Conservation (phyloP, 2,329 filamentous ascomycete species). For the Knoxdaviesia capensis region DNA sequence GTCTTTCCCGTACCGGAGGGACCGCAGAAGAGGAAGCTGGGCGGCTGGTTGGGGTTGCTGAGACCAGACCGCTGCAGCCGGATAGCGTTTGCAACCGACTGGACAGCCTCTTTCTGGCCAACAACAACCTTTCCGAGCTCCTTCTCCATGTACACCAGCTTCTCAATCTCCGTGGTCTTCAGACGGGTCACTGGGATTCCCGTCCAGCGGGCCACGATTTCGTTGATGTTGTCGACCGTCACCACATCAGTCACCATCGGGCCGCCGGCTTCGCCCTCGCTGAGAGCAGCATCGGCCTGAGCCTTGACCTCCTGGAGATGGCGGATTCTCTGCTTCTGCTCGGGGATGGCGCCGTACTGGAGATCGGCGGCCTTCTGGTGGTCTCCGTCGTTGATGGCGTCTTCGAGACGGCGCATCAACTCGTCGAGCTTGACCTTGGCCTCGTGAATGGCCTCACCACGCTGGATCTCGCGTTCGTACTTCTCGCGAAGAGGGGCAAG, state of each 20-base stretch:
- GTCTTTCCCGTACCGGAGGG: conserved; percentile 98
- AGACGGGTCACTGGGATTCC: conserved; percentile 90
- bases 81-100: conserved; percentile 87
- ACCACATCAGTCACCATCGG: conserved; percentile 83
- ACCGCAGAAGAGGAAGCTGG: conserved; percentile 96
- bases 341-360: conserved; percentile 92
- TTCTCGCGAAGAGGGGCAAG: conserved; percentile 80
- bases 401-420: conserved; percentile 77
- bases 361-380: conserved; percentile 79
- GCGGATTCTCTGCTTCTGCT: conserved; percentile 65
- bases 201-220: conserved; percentile 95
- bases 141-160: conserved; percentile 93
- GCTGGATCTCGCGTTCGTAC: conserved; percentile 82
- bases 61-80: conserved; percentile 87
- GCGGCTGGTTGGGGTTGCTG: conserved; percentile 87
- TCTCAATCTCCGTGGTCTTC: conserved; percentile 92
- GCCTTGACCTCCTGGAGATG: conserved; percentile 64
- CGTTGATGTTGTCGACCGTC: conserved; percentile 94
- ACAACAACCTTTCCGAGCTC: conserved; percentile 69
- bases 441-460: conserved; percentile 81
- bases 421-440: conserved; percentile 89
- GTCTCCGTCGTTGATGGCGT: conserved; percentile 75
- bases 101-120: conserved; percentile 84
- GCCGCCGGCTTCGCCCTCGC: conserved; percentile 35
- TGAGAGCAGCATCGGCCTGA: conserved; percentile 53